Evolutionary conservation across 192 early-diverging fungal genomes (phyloP).

Genomic region (Dissophora globulifera): DNA sequence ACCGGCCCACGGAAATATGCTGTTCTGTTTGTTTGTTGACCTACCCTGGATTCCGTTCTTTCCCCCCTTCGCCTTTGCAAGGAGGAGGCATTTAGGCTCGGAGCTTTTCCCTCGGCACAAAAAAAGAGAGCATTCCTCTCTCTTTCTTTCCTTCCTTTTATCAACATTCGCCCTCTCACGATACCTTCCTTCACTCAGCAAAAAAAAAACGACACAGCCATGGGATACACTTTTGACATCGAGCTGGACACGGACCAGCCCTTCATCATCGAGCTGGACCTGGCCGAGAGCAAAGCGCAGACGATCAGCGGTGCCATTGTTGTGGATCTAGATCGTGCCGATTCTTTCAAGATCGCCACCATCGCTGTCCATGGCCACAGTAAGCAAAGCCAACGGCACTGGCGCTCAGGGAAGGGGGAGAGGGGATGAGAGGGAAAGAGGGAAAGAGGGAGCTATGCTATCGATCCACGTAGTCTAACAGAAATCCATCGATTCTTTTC

Average conservation of each 20-base stretch:
- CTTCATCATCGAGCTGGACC: slow-evolving; percentile 43
- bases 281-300: slow-evolving; percentile 4
- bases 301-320: slow-evolving; percentile 34
- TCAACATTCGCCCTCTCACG: background rate
- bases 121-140: background rate
- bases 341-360: slow-evolving; percentile 43
- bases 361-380: slow-evolving; percentile 47
- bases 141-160: slow-evolving; percentile 6
- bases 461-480: too few relatives aligned
- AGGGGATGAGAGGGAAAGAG: too few relatives aligned
- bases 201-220: background rate
- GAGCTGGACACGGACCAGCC: slow-evolving; percentile 51
- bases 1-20: too few relatives aligned
- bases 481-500: background rate
- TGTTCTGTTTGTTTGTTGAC: too few relatives aligned
- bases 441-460: too few relatives aligned
- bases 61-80: too few relatives aligned
- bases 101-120: background rate
- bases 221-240: slow-evolving; percentile 42
- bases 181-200: background rate
- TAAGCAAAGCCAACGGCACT: slow-evolving; percentile 7
- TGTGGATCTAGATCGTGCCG: slow-evolving; percentile 26
- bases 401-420: too few relatives aligned
- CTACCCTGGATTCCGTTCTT: too few relatives aligned
- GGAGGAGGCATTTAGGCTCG: background rate